Base-by-base conservation (phyloP, 495 filamentous ascomycete genomes). In the Lasiosphaeria miniovina region DNA sequence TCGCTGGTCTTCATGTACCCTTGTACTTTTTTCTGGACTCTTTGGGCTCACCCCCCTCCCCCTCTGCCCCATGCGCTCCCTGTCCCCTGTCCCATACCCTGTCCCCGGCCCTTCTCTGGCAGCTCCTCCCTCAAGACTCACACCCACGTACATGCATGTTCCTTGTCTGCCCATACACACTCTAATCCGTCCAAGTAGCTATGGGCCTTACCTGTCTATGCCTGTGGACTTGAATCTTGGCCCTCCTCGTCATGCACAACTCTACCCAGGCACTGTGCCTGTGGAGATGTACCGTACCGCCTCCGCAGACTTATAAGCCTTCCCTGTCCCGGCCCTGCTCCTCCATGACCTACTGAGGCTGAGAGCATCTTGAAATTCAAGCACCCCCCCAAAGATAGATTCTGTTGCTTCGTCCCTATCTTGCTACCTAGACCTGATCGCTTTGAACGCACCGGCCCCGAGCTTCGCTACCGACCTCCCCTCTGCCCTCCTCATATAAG, bases 381-480 rank as follows among this genome's bases (percentile, higher is more conserved):
- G 43, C 43, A 46, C 36, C 63, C 51, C 45, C 59, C 70, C 70
- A 72, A 72, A 72, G 64, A 71, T 72, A 72, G 70, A 65, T 61
- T 55, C 31, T 45, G 45, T 49, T 59, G 49, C 51, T 51, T 54
- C 61, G 31, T 58, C 46, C 5, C 63, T 62, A 69, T 67, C 60
- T 66, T 64, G 57, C 56, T 69, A 71, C 69, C 24, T 24, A 24
- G 24, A 24, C 24, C 69, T 69, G 57, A 61, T 60, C 62, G 36
- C 52, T 34, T 24, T 24, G 24, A 24, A 24, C 24, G 24, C 33
- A 56, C 52, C 43, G 46, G 36, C 48, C 54, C 45, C 32, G 48
- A 46, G 51, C 45, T 53, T 53, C 54, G 57, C 54, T 49, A 46
- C 54, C 55, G 36, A 59, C 59, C 50, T 58, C 49, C 35, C 32